phyloP scores from a whole-genome alignment of 495 filamentous ascomycete genomes.

The Physcia stellaris region DNA sequence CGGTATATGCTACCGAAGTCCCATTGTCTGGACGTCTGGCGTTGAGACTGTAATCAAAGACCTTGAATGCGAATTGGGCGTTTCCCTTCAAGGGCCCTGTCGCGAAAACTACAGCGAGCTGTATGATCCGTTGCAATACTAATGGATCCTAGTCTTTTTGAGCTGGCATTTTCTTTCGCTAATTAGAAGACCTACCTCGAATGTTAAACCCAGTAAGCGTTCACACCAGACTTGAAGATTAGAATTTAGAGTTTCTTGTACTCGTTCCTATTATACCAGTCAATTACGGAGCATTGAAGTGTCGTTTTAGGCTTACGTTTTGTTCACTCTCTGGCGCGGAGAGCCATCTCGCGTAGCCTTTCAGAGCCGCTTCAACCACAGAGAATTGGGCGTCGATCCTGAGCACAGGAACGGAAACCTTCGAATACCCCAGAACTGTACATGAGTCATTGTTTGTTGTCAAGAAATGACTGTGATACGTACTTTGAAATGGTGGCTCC shows the following conservation, averaged over 20 bases:
- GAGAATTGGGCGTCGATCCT: conserved; percentile 79
- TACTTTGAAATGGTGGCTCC: conserved; percentile 54
- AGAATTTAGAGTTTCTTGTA: conserved; percentile 45
- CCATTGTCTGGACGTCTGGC: conserved; percentile 58
- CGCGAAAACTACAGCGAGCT: conserved; percentile 74
- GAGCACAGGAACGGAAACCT: conserved; percentile 61
- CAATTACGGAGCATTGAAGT: conserved; percentile 9
- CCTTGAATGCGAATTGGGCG: conserved; percentile 65
- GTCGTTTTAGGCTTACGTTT: conserved; percentile 26
- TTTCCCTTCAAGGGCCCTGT: conserved; percentile 68
- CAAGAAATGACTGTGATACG: conserved; percentile 18
- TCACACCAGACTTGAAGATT: conserved; percentile 73
- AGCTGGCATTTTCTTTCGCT: conserved; percentile 3
- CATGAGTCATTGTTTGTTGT: too few relatives aligned
- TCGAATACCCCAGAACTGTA: conserved; percentile 47
- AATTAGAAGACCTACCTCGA: conserved; percentile 40
- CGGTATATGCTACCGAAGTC: conserved; percentile 58
- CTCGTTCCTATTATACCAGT: conserved; percentile 35
- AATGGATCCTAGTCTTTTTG: conserved; percentile 52
- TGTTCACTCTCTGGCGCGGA: conserved; percentile 36
- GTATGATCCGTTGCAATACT: conserved; percentile 69
- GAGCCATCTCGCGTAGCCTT: conserved; percentile 78
- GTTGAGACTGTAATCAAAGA: conserved; percentile 80
- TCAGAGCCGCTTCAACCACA: conserved; percentile 81
- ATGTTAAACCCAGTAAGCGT: conserved; percentile 55